Evolutionary conservation across 2,329 filamentous ascomycete species (phyloP).

Genomic region (Fusarium sp.): DNA sequence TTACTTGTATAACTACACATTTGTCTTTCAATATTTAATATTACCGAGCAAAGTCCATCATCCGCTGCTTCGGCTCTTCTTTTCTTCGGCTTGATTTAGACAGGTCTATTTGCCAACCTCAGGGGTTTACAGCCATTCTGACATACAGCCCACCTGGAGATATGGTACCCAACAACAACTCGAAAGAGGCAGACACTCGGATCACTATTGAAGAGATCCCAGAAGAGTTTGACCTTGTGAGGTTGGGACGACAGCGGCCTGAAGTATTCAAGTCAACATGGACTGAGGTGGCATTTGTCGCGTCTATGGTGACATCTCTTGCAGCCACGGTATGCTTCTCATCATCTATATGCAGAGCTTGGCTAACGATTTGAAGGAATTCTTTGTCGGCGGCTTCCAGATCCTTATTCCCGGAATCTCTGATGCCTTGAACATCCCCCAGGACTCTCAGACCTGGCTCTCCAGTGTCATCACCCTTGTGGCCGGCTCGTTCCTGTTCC

Average conservation of each 20-base stretch:
- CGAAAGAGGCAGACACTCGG: background rate
- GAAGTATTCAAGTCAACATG: constrained; percentile 63
- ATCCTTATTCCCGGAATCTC: constrained; percentile 76
- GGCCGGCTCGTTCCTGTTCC: constrained; percentile 68
- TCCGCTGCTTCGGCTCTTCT: background rate
- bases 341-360: background rate
- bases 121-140: background rate
- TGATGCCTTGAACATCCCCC: constrained; percentile 71
- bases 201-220: constrained; percentile 26
- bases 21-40: background rate
- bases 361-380: constrained; percentile 62
- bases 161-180: background rate
- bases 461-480: constrained; percentile 70
- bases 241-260: constrained; percentile 70
- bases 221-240: constrained; percentile 58
- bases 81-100: background rate
- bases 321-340: constrained; percentile 63
- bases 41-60: background rate
- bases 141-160: background rate
- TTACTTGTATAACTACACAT: background rate
- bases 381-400: constrained; percentile 79
- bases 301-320: constrained; percentile 70
- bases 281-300: constrained; percentile 69
- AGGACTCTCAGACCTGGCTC: constrained; percentile 71
- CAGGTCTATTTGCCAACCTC: background rate